Evolutionary conservation across 2,329 filamentous ascomycete species (phyloP), one percentile per base, ranked within the genome.

Genomic region (Exophiala oligosperma): DNA sequence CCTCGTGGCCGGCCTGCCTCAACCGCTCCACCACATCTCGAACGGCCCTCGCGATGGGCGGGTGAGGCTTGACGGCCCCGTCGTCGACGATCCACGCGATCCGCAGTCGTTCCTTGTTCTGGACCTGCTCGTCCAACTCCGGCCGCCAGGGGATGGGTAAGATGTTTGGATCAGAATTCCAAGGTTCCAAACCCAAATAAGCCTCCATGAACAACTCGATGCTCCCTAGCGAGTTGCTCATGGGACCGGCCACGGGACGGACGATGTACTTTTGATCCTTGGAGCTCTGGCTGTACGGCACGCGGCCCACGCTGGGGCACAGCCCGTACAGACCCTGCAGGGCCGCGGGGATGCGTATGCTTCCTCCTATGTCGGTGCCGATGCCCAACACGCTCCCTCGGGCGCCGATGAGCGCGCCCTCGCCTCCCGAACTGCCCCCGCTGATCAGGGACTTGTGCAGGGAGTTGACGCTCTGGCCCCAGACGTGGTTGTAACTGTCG

Each of bases 81-180:
- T 86, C 83, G 38, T 84, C 80, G 2, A 72, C 62, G 38, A 83
- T 72, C 0, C 82, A 68, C 0, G 76, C 81, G 21, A 86, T 77
- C 0, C 77, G 77, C 11, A 86, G 64, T 1, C 76, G 70, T 17
- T 59, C 38, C 2, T 68, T 73, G 35, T 77, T 14, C 24, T 47
- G 44, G 21, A 47, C 70, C 0, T 73, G 67, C 2, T 71, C 62
- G 80, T 81, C 84, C 0, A 80, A 78, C 76, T 0, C 80, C 78
- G 4, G 84, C 14, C 80, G 76, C 85, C 85, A 85, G 0, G 79
- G 79, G 3, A 84, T 77, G 0, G 80, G 81, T 0, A 84, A 64
- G 41, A 82, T 76, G 28, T 77, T 77, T 0, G 81, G 81, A 52
- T 85, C 83, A n/a, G 73, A 65, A 1, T 72, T 69, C 82, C 82